Evolutionary conservation across 2,329 filamentous ascomycete genomes (phyloP).

Genomic region (Exophiala spinifera): DNA sequence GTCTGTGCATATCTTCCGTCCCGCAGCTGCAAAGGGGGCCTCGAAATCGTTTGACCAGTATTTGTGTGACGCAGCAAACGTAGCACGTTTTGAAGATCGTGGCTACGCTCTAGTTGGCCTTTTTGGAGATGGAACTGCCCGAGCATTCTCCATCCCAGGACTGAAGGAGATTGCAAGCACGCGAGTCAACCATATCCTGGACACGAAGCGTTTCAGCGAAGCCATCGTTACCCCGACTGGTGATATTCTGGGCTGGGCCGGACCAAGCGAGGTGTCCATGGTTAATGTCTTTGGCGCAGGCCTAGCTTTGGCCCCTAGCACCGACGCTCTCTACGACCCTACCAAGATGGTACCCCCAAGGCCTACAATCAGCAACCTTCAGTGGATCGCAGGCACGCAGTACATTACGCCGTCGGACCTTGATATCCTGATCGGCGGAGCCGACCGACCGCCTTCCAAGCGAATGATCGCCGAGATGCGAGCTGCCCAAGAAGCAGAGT

Average conservation of each 20-base stretch:
- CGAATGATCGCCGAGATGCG: constrained; percentile 78
- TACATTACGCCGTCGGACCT: constrained; percentile 83
- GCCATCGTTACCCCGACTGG: constrained; percentile 72
- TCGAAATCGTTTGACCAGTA: constrained; percentile 83
- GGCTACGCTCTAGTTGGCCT: constrained; percentile 78
- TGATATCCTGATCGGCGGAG: constrained; percentile 84
- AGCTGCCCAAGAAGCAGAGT: constrained; percentile 63
- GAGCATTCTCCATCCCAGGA: constrained; percentile 81
- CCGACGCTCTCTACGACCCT: constrained; percentile 78
- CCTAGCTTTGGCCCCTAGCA: constrained; percentile 56
- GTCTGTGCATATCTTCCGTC: constrained; percentile 84
- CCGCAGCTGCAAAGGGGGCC: constrained; percentile 81
- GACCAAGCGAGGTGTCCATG: constrained; percentile 78
- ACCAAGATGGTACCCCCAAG: constrained; percentile 70
- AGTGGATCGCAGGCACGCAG: constrained; percentile 96
- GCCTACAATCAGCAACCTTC: constrained; percentile 89
- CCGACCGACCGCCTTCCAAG: constrained; percentile 82
- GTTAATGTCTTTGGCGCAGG: constrained; percentile 83
- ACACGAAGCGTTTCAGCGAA: constrained; percentile 67
- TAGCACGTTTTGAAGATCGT: constrained; percentile 70
- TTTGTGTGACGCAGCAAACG: constrained; percentile 75
- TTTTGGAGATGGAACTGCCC: constrained; percentile 76
- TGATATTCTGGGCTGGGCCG: constrained; percentile 82
- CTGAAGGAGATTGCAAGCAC: constrained; percentile 77
- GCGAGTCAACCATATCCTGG: constrained; percentile 63